Conservation (phyloP, 2,329 filamentous ascomycete species). For the Xylaria sp. region DNA sequence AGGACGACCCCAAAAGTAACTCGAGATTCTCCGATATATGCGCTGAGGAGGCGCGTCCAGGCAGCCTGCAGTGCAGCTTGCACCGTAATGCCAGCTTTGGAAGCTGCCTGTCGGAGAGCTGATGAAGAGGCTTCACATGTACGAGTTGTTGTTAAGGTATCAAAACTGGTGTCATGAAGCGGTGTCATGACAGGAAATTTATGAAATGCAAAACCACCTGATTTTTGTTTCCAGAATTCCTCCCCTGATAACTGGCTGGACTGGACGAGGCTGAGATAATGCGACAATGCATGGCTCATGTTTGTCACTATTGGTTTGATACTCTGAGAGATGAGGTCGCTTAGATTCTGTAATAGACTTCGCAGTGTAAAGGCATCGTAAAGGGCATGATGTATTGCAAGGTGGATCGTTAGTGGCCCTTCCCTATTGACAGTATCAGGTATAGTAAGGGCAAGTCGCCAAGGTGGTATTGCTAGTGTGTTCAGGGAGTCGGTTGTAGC, state of each 20-base stretch:
- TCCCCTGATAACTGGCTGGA: constrained; percentile 49
- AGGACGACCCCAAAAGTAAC: constrained; percentile 85
- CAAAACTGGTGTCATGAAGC: constrained; percentile 55
- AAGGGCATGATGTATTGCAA: constrained; percentile 78
- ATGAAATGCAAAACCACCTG: constrained; percentile 66
- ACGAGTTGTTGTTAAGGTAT: constrained; percentile 51
- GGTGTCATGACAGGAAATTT: constrained; percentile 83
- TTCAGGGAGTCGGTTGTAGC: constrained; percentile 50
- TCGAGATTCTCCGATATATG: constrained; percentile 78
- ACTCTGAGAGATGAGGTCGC: constrained; percentile 42
- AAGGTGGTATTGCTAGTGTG: constrained; percentile 66
- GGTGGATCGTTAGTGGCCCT: constrained; percentile 50
- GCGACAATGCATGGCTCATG: constrained; percentile 53
- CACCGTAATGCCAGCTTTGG: constrained; percentile 71
- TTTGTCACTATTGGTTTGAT: constrained; percentile 14
- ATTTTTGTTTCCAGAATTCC: constrained; percentile 71
- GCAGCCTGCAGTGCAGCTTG: constrained; percentile 80
- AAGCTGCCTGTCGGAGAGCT: constrained; percentile 66
- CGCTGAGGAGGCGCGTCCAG: constrained; percentile 79
- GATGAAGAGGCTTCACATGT: constrained; percentile 53
- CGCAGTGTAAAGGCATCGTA: constrained; percentile 84
- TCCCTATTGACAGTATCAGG: neutral
- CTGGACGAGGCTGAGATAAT: constrained; percentile 53
- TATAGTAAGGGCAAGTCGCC: constrained; percentile 66
- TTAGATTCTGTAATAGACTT: constrained; percentile 70